Conservation (phyloP, 1,284 basidiomycete genomes). For the Schizophyllum commune region DNA sequence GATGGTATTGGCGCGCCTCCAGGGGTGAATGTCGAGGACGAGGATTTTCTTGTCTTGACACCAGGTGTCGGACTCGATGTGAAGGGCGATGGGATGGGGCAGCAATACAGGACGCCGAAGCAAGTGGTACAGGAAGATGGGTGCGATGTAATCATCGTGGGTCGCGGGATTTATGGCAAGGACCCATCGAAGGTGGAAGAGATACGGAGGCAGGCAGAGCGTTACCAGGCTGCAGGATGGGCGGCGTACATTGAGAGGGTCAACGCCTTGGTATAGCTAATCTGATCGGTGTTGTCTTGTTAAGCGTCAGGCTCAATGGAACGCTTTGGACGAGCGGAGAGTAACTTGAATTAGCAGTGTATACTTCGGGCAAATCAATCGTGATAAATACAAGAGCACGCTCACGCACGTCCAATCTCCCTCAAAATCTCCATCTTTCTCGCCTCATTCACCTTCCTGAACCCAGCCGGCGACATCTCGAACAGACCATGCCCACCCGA, state of each 20-base stretch:
- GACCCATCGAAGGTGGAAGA: slow-evolving; percentile 44
- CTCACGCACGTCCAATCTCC: slow-evolving; percentile 59
- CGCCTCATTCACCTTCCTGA: slow-evolving; percentile 51
- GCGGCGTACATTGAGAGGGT: slow-evolving; percentile 68
- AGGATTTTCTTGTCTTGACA: slow-evolving; percentile 89
- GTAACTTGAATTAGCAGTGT: too few species aligned
- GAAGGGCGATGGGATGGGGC: slow-evolving; percentile 86
- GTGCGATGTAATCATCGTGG: slow-evolving; percentile 98
- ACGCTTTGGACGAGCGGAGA: neutral
- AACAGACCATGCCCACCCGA: slow-evolving; percentile 79
- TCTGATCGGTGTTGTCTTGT: neutral
- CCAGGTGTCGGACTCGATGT: slow-evolving; percentile 88
- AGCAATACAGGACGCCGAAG: slow-evolving; percentile 91
- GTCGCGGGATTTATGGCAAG: slow-evolving; percentile 88
- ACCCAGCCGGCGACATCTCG: slow-evolving; percentile 73
- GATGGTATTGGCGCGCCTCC: slow-evolving; percentile 48
- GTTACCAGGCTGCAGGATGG: slow-evolving; percentile 88
- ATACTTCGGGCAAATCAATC: too few species aligned
- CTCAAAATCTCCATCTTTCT: slow-evolving; percentile 62
- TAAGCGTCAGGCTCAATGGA: neutral
- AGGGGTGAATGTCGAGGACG: slow-evolving; percentile 24
- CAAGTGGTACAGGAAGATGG: slow-evolving; percentile 81
- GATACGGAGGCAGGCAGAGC: slow-evolving; percentile 66
- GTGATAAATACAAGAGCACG: too few species aligned
- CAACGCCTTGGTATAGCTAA: neutral